A percentile compares a stretch with the other conserved stretches of the same genome.
phyloP scores from a whole-genome alignment of 306 rosid species.

The Cicer arietinum region DNA sequence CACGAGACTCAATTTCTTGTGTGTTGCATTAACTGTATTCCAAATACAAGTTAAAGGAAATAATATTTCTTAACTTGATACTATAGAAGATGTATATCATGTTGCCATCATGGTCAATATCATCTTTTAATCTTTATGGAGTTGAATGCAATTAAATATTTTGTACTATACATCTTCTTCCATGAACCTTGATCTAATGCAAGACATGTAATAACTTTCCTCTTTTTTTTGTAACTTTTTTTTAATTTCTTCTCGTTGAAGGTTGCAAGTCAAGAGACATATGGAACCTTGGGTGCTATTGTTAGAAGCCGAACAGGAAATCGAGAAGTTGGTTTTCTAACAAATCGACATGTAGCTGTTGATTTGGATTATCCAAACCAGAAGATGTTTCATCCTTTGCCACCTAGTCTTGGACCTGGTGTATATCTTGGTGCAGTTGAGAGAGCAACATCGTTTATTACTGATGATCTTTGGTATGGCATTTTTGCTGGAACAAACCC shows the following conservation, averaged over 20 bases:
- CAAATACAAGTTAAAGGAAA: conserved; percentile 28
- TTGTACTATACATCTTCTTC: neutral
- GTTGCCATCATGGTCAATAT: conserved; percentile 10
- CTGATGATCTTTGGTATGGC: conserved; percentile 97
- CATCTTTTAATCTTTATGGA: conserved; percentile 22
- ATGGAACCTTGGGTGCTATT: conserved; percentile 98
- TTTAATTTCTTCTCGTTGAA: conserved; percentile 51
- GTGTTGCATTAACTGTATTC: conserved; percentile 28
- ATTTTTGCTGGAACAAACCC: conserved; percentile 99
- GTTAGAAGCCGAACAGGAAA: conserved; percentile 93
- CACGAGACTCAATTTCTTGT: conserved; percentile 39
- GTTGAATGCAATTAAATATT: neutral
- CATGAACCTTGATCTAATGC: conserved; percentile 36
- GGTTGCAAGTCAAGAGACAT: conserved; percentile 99
- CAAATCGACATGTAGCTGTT: conserved; percentile 98
- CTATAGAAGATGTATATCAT: conserved; percentile 21
- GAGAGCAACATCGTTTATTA: conserved; percentile 98
- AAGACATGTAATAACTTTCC: conserved; percentile 26
- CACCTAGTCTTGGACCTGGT: conserved; percentile 99
- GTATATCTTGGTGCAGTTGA: conserved; percentile 99
- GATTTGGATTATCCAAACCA: conserved; percentile 97
- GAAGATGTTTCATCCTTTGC: conserved; percentile 99
- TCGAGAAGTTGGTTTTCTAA: conserved; percentile 89
- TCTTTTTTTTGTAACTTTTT: neutral
- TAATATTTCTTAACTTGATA: conserved; percentile 24